Evolutionary conservation across 306 rosid genomes (phyloP).

Genomic region (Aeschynomene evenia): DNA sequence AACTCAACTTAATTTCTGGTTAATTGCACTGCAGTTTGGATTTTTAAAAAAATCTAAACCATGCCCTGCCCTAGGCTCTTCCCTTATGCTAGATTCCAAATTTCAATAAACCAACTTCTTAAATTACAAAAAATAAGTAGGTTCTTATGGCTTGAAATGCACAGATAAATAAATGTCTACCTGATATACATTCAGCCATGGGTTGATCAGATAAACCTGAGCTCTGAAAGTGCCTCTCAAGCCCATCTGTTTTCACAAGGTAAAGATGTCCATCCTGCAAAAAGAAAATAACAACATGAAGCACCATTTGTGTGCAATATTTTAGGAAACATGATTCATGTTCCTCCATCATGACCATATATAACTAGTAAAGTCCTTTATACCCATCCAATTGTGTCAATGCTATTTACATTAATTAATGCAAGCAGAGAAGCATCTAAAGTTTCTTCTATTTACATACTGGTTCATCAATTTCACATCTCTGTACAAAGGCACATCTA

Average conservation of each 20-base stretch:
- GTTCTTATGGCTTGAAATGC: conserved; percentile 12
- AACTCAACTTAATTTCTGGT: too few relatives aligned
- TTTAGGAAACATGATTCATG: background rate
- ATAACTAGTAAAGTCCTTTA: background rate
- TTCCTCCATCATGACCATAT: conserved; percentile 8
- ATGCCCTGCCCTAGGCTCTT: too few relatives aligned
- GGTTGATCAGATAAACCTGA: conserved; percentile 53
- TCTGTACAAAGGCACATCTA: conserved; percentile 49
- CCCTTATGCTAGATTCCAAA: conserved; percentile 8
- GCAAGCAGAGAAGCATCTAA: conserved; percentile 1
- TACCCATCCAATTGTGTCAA: conserved; percentile 7
- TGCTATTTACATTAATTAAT: conserved; percentile 12
- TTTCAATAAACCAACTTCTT: background rate
- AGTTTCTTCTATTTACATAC: conserved; percentile 45
- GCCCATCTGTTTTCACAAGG: conserved; percentile 50
- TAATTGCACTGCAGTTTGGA: too few relatives aligned
- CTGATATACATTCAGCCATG: conserved; percentile 51
- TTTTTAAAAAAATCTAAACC: too few relatives aligned
- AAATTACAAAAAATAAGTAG: conserved; percentile 7
- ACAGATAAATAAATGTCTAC: conserved; percentile 37
- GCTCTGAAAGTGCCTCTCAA: conserved; percentile 53
- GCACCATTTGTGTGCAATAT: conserved; percentile 5
- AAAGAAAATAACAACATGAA: conserved; percentile 27
- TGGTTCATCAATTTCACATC: conserved; percentile 49
- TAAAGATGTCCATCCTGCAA: conserved; percentile 46